phyloP scores from a whole-genome alignment of 495 filamentous ascomycete species.

The Penicillium lagena region DNA sequence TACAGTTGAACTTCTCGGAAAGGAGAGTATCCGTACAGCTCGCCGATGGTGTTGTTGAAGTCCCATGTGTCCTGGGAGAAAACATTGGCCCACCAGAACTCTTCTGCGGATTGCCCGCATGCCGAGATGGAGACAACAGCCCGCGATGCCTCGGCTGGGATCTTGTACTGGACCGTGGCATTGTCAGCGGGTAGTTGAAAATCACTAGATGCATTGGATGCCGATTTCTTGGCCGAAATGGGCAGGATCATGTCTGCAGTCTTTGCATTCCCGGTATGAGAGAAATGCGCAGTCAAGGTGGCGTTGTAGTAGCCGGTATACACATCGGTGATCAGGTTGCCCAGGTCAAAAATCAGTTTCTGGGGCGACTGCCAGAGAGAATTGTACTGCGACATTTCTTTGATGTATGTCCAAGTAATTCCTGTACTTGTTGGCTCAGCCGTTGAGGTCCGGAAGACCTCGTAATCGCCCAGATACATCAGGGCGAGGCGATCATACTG shows the following conservation, averaged over 20 bases:
- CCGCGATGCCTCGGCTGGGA: constrained; percentile 58
- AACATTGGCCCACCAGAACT: constrained; percentile 89
- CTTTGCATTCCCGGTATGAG: constrained; percentile 30
- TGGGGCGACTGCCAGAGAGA: constrained; percentile 60
- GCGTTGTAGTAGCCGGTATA: constrained; percentile 80
- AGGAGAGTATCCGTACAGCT: constrained; percentile 64
- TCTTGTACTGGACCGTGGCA: constrained; percentile 45
- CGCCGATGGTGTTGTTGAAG: constrained; percentile 50
- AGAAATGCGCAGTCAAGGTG: constrained; percentile 74
- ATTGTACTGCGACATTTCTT: constrained; percentile 75
- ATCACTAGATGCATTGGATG: constrained; percentile 50
- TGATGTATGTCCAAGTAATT: constrained; percentile 70
- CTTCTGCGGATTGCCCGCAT: constrained; percentile 71
- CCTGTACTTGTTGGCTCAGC: constrained; percentile 70
- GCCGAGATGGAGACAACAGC: constrained; percentile 73
- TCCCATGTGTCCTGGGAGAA: constrained; percentile 55
- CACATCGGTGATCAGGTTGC: constrained; percentile 64
- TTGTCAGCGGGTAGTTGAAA: constrained; percentile 64
- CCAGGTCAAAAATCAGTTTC: constrained; percentile 78
- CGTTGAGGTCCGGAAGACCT: constrained; percentile 82
- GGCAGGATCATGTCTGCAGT: constrained; percentile 68
- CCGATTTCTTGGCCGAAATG: constrained; percentile 57
- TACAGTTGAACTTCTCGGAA: constrained; percentile 79
- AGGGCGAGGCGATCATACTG: constrained; percentile 78
- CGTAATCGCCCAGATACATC: constrained; percentile 75